These are phyloP conservation scores for Tubosaeta sp. DNA, from an alignment of 768 basidiomycete genomes.

Conservation along the genomic window DNA sequence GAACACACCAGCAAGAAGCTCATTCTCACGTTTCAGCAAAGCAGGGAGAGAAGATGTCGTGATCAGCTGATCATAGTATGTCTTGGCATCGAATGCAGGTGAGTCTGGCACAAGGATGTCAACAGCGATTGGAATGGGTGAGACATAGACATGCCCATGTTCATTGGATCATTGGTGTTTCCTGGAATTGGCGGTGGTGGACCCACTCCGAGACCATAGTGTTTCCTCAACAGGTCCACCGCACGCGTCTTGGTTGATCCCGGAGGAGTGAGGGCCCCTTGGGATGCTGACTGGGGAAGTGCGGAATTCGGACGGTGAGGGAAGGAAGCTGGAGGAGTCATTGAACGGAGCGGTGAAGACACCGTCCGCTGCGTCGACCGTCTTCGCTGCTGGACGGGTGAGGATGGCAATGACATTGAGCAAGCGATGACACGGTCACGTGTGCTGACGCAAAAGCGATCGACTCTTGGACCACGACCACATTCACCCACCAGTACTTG, in stretches of 20 bases:
- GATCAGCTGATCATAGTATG: constrained; percentile 83
- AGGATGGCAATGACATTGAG: constrained; percentile 7
- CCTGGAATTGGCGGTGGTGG: constrained; percentile 59
- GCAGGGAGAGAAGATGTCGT: constrained; percentile 71
- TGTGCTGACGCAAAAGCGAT: constrained; percentile 9
- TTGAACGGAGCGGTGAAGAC: constrained; percentile 44
- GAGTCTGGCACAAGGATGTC: constrained; percentile 51
- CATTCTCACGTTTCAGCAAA: constrained; percentile 78
- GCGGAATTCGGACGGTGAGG: constrained; percentile 14
- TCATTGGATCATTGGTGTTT: constrained; percentile 70
- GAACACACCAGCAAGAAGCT: constrained; percentile 61
- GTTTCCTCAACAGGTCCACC: constrained; percentile 74
- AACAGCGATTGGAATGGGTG: background rate
- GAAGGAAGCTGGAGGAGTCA: constrained; percentile 30
- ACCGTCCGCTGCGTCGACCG: constrained; percentile 32
- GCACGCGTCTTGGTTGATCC: constrained; percentile 52
- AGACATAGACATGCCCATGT: constrained; percentile 50
- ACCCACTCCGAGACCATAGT: constrained; percentile 81
- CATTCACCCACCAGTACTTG: background rate
- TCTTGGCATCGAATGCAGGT: constrained; percentile 72
- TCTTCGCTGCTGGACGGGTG: constrained; percentile 15
- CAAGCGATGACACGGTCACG: constrained; percentile 24
- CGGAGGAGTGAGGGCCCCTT: constrained; percentile 24
- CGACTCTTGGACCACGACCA: constrained; percentile 1
- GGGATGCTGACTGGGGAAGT: constrained; percentile 20